These are phyloP conservation scores for Teratosphaeria zuluensis DNA, from an alignment of 2,329 filamentous ascomycete genomes.

Conservation along the genomic window DNA sequence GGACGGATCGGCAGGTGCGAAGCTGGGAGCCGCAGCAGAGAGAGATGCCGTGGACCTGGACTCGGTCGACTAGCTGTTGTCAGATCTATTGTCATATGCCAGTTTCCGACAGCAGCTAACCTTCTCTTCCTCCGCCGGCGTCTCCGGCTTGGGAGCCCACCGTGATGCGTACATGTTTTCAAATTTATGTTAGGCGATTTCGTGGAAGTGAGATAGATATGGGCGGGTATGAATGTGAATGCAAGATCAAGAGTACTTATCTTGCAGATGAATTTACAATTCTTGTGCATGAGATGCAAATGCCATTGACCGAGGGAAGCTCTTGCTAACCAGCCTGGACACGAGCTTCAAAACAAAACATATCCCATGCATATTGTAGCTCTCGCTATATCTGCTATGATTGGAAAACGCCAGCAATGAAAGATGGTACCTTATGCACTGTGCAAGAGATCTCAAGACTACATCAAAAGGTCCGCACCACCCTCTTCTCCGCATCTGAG, in stretches of 20 bases:
- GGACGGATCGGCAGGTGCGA: slow-evolving; percentile 5
- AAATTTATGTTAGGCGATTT: neutral
- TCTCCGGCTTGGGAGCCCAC: slow-evolving; percentile 11
- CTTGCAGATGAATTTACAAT: neutral
- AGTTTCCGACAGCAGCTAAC: neutral
- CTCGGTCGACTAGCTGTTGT: neutral
- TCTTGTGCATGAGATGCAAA: neutral
- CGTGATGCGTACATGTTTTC: slow-evolving; percentile 9
- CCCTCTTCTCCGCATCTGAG: too few species aligned
- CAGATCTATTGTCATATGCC: neutral
- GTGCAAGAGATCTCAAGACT: too few species aligned
- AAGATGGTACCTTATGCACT: too few species aligned
- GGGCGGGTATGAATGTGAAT: neutral
- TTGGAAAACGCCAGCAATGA: too few species aligned
- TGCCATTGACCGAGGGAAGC: neutral
- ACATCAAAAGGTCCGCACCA: too few species aligned
- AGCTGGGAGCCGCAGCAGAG: slow-evolving; percentile 8
- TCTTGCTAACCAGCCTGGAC: neutral
- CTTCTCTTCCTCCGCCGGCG: slow-evolving; percentile 1
- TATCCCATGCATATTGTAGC: neutral
- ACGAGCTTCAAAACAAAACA: neutral
- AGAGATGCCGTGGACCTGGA: slow-evolving; percentile 3
- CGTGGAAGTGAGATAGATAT: neutral
- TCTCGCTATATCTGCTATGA: neutral
- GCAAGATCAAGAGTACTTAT: neutral